Conservation (phyloP, 2,329 filamentous ascomycete genomes). For the Parastagonospora avenae region DNA sequence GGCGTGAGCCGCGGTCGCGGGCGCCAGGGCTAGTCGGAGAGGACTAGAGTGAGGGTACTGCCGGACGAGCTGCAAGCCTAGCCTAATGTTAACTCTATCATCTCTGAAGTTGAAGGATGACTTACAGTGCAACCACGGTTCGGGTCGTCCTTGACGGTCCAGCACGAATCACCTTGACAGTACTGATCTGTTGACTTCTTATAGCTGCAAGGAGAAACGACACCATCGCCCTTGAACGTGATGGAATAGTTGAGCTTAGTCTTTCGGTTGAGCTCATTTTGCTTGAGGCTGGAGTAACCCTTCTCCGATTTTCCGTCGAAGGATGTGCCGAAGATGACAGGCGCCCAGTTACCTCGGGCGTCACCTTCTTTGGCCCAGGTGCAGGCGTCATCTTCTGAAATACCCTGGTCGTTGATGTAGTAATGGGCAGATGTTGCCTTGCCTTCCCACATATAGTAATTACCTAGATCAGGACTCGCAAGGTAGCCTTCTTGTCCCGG, state of each 20-base stretch:
- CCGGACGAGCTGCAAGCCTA: slow-evolving; percentile 31
- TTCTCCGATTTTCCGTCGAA: slow-evolving; percentile 52
- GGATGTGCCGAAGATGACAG: slow-evolving; percentile 83
- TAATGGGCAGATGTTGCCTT: slow-evolving; percentile 87
- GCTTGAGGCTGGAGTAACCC: slow-evolving; percentile 83
- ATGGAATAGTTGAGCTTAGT: slow-evolving; percentile 78
- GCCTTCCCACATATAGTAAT: slow-evolving; percentile 80
- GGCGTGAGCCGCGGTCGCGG: background rate
- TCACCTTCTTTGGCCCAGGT: slow-evolving; percentile 70
- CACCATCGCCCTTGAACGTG: slow-evolving; percentile 70
- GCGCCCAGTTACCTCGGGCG: slow-evolving; percentile 80
- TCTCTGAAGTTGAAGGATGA: background rate
- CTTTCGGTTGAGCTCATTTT: slow-evolving; percentile 74
- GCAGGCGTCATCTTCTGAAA: slow-evolving; percentile 71
- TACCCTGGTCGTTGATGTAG: slow-evolving; percentile 88
- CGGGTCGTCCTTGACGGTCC: slow-evolving; percentile 40
- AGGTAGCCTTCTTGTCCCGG: slow-evolving; percentile 67
- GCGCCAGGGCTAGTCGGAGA: slow-evolving; percentile 25
- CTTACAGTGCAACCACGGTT: slow-evolving; percentile 80
- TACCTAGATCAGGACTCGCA: slow-evolving; percentile 73
- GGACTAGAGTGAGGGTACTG: slow-evolving; percentile 32
- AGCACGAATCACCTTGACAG: slow-evolving; percentile 55
- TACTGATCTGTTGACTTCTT: slow-evolving; percentile 69
- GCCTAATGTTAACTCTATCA: background rate
- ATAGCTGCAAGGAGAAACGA: slow-evolving; percentile 61